Conservation (phyloP, 352 stramenopile species). For the Chrysophaeum taylorii region DNA sequence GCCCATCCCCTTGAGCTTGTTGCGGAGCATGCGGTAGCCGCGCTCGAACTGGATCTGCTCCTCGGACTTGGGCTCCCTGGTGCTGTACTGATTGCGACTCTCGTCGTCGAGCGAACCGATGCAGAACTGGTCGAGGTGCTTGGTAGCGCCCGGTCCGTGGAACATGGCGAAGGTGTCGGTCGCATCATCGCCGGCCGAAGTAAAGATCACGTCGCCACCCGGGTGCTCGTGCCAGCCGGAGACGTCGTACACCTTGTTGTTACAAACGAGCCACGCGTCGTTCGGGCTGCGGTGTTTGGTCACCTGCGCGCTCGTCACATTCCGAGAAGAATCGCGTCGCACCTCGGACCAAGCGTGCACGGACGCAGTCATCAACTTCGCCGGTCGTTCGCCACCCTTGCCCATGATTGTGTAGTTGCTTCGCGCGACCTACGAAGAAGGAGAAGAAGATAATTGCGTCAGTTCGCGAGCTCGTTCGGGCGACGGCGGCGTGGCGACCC, state of each 20-base stretch:
- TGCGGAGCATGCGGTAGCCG: slow-evolving; percentile 83
- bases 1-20: slow-evolving; percentile 83
- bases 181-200: slow-evolving; percentile 84
- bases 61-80: slow-evolving; percentile 35
- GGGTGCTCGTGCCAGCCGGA: slow-evolving; percentile 63
- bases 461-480: too few relatives aligned
- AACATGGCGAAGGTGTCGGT: slow-evolving; percentile 97
- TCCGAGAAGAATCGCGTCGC: too few relatives aligned
- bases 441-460: too few relatives aligned
- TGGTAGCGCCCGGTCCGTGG: slow-evolving; percentile 80
- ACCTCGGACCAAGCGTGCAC: too few relatives aligned
- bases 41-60: slow-evolving; percentile 74
- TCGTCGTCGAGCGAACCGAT: slow-evolving; percentile 83
- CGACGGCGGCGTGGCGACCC: too few relatives aligned
- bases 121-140: slow-evolving; percentile 88
- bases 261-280: slow-evolving; percentile 89
- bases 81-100: slow-evolving; percentile 33
- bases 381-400: neutral
- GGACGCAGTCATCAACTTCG: too few relatives aligned
- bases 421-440: too few relatives aligned
- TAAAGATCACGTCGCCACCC: slow-evolving; percentile 81
- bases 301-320: too few relatives aligned
- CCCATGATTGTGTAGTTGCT: too few relatives aligned
- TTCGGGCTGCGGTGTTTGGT: slow-evolving; percentile 40
- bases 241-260: slow-evolving; percentile 66